Percentiles rank a stretch among this genome's conserved stretches.
phyloP scores from a whole-genome alignment of 306 rosid genomes.

The Cicer chorassanicum region DNA sequence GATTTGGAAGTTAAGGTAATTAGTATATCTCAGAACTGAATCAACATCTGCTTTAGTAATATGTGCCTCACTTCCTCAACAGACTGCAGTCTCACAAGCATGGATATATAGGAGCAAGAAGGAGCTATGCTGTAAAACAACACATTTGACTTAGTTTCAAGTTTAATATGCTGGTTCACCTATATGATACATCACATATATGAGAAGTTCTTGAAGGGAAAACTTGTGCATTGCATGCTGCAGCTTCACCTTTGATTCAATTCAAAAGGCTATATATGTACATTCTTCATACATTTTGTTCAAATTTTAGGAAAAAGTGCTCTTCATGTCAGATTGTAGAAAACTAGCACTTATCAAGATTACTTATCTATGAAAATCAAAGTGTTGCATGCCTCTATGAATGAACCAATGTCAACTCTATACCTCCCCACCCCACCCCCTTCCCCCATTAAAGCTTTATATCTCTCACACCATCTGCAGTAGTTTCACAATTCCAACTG shows the following conservation, averaged over 20 bases:
- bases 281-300: constrained; percentile 39
- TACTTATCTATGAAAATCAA: constrained; percentile 21
- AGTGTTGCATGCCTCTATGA: constrained; percentile 31
- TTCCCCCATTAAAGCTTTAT: background rate
- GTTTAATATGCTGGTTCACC: constrained; percentile 33
- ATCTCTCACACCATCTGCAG: constrained; percentile 60
- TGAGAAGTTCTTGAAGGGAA: constrained; percentile 39
- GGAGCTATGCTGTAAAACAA: constrained; percentile 40
- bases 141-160: constrained; percentile 37
- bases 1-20: constrained; percentile 36
- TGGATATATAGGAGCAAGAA: constrained; percentile 24
- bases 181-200: background rate
- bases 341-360: constrained; percentile 18
- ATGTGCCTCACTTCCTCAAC: constrained; percentile 47
- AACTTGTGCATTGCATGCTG: constrained; percentile 29
- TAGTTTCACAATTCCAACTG: constrained; percentile 68
- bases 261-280: constrained; percentile 37
- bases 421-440: background rate
- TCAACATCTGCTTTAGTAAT: constrained; percentile 43
- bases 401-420: constrained; percentile 13
- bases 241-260: constrained; percentile 29
- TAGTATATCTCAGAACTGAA: constrained; percentile 19
- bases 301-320: constrained; percentile 25
- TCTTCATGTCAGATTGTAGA: constrained; percentile 10
- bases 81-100: constrained; percentile 44